Evolutionary conservation across 139 green algal species (phyloP), one percentile per base, ranked within the genome.

Genomic region (Picochlorum sp.): DNA sequence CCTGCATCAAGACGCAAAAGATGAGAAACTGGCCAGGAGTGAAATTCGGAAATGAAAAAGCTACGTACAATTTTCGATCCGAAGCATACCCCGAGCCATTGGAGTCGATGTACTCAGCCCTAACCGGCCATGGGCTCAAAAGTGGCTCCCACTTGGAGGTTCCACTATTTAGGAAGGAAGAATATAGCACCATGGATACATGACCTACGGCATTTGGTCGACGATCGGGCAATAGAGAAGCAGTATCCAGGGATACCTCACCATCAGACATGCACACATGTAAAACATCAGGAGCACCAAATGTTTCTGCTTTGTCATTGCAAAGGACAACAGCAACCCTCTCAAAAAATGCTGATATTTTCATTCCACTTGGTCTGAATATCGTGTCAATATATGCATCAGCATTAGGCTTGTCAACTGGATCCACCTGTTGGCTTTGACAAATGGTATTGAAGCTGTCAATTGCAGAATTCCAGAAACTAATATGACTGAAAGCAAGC

Each of bases 261-360:
- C 70, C 52, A 3, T 73, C 30, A 51, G 62, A 56, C 21, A 75
- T 30, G 15, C 56, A 61, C 14, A 74, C 66, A 61, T 87, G 78
- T 62, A 95, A 73, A 44, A 95, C 81, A 34, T 95, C 87, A 3
- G 87, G 87, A 10, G 86, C 86, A 8, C 87, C 87, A 73, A 88
- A 92, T 2, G 84, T 90, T 51, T 79, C 80, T 3, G 79, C 76
- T 73, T 89, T 88, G 80, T 95, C 87, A 65, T 91, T 87, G 78
- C 87, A 95, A 41, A 95, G 76, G 59, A 90, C 75, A 5, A 87
- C 9, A 15, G 74, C 67, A 14, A 83, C 38, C 6, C 51, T 58
- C 41, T 75, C 62, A 16, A 80, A 23, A 1, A 3, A 14, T 13
- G 62, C 61, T n/a, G 70, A 57, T 7, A 83, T 41, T 26, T 73